These are phyloP conservation scores for Aspergillus hiratsukae DNA, from an alignment of 2,329 filamentous ascomycete species.

Conservation along the genomic window DNA sequence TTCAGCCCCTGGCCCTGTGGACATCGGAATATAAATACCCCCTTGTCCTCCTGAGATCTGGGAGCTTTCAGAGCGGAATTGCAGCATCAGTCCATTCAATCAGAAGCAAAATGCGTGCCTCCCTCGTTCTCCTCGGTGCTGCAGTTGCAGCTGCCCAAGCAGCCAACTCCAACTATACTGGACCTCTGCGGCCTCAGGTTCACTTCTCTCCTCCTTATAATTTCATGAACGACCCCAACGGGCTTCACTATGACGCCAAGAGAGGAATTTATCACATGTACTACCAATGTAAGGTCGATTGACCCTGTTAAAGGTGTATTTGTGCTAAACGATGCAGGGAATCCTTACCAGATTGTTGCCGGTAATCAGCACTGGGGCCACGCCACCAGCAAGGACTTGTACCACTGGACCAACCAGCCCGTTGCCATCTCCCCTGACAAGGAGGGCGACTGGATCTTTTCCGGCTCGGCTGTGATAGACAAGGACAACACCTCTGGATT, in stretches of 20 bases:
- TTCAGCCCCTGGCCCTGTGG: background rate
- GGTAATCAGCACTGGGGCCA: conserved; percentile 66
- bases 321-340: conserved; percentile 34
- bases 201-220: conserved; percentile 27
- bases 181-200: conserved; percentile 25
- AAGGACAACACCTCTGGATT: conserved; percentile 62
- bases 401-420: conserved; percentile 61
- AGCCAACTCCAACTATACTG: conserved; percentile 12
- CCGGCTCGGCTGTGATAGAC: conserved; percentile 57
- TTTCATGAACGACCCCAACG: conserved; percentile 59
- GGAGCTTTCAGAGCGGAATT: too few species aligned
- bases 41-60: background rate
- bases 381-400: conserved; percentile 58
- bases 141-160: conserved; percentile 2
- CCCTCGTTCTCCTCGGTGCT: conserved; percentile 1
- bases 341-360: conserved; percentile 46
- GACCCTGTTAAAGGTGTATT: background rate
- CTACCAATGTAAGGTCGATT: conserved; percentile 53
- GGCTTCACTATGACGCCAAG: conserved; percentile 55
- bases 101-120: background rate
- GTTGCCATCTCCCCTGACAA: conserved; percentile 54
- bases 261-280: conserved; percentile 58
- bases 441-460: conserved; percentile 44
- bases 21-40: background rate
- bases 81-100: background rate